These are phyloP conservation scores for Paulownia fortunei DNA, from an alignment of 257 asterid genomes.

Conservation along the genomic window DNA sequence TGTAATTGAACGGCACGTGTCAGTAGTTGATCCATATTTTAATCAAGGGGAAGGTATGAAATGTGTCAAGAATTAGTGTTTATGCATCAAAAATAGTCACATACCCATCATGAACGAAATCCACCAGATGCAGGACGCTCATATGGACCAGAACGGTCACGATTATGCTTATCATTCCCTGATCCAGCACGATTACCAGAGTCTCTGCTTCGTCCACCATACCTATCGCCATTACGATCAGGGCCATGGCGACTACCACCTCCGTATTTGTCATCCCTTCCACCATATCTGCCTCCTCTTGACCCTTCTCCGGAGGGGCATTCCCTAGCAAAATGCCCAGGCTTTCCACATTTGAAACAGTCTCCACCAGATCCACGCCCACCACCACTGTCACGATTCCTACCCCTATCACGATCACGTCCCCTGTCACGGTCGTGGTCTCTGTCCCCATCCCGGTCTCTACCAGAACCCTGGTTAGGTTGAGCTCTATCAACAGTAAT, in stretches of 20 bases:
- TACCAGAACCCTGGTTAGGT: constrained; percentile 72
- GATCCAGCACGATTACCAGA: constrained; percentile 73
- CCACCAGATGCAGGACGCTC: constrained; percentile 71
- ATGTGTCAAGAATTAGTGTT: not conserved
- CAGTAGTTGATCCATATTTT: constrained; percentile 1
- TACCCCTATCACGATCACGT: constrained; percentile 58
- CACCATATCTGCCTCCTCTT: constrained; percentile 64
- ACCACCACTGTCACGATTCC: constrained; percentile 62
- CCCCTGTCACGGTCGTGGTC: constrained; percentile 65
- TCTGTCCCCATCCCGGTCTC: constrained; percentile 62
- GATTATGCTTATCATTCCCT: constrained; percentile 67
- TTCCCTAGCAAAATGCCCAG: constrained; percentile 96
- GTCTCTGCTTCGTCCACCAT: constrained; percentile 68
- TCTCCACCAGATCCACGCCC: constrained; percentile 91
- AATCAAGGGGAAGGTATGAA: not conserved
- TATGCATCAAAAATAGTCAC: not conserved
- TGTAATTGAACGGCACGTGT: not conserved
- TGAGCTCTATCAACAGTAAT: constrained; percentile 91
- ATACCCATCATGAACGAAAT: constrained; percentile 46
- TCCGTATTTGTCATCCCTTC: constrained; percentile 66
- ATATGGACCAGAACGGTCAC: constrained; percentile 94
- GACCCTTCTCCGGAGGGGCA: constrained; percentile 81
- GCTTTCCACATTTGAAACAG: constrained; percentile 93
- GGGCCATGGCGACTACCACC: constrained; percentile 82
- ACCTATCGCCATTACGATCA: constrained; percentile 82